phyloP scores from a whole-genome alignment of 2,329 filamentous ascomycete genomes.

The Helminthosporium solani region DNA sequence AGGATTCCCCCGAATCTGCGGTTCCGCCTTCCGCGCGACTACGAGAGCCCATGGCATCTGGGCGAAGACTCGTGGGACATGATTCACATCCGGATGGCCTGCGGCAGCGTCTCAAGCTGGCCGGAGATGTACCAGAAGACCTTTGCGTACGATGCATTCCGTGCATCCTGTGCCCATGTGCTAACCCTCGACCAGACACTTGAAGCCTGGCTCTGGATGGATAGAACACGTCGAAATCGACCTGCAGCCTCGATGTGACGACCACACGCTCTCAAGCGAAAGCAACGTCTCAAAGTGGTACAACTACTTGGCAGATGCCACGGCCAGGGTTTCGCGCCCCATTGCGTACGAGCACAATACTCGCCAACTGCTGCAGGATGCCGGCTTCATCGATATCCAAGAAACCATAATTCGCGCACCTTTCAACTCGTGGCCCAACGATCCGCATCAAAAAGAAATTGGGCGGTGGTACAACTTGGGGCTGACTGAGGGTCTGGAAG shows the following conservation, averaged over 20 bases:
- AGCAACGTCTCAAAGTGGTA: slow-evolving; percentile 70
- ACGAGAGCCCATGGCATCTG: slow-evolving; percentile 72
- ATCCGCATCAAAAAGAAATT: slow-evolving; percentile 65
- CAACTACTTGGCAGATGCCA: slow-evolving; percentile 65
- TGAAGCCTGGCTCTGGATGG: slow-evolving; percentile 71
- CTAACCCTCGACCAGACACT: slow-evolving; percentile 58
- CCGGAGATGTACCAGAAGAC: slow-evolving; percentile 69
- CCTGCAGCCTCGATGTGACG: slow-evolving; percentile 71
- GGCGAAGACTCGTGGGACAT: slow-evolving; percentile 74
- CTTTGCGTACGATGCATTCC: slow-evolving; percentile 55
- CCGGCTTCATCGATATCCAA: slow-evolving; percentile 78
- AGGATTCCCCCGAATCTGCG: slow-evolving; percentile 71
- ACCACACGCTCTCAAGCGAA: slow-evolving; percentile 59
- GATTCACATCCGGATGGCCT: slow-evolving; percentile 77
- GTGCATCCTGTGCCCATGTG: slow-evolving; percentile 2
- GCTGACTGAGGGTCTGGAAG: slow-evolving; percentile 70
- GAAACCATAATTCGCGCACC: slow-evolving; percentile 70
- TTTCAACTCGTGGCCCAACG: slow-evolving; percentile 70
- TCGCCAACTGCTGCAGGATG: slow-evolving; percentile 60
- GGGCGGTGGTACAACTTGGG: slow-evolving; percentile 83
- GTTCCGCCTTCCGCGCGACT: slow-evolving; percentile 70
- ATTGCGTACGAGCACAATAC: slow-evolving; percentile 66
- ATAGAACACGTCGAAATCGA: slow-evolving; percentile 92
- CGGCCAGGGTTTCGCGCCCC: slow-evolving; percentile 63
- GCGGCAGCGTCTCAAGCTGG: slow-evolving; percentile 78